Base-by-base conservation (phyloP, 2,329 filamentous ascomycete species). In the Fonsecaea pugnacius region DNA sequence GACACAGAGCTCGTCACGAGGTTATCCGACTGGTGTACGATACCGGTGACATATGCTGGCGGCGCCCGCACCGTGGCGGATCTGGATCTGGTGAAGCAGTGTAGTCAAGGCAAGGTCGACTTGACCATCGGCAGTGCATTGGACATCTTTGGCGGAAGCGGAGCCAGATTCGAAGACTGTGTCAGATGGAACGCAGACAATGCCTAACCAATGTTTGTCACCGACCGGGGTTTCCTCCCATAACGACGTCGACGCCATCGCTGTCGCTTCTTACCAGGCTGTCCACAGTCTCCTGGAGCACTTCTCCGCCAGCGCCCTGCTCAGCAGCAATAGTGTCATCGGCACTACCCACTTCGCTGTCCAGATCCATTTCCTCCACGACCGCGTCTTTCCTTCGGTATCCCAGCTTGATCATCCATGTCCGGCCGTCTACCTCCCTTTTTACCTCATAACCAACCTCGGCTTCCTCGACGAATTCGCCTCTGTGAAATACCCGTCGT, bases 61-160 rank as follows among this genome's bases (percentile, higher is more conserved):
- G 95, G 95, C n/a, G 95, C 92, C 46, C 86, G 91, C 60, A 88
- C 87, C 72, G 79, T 98, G 40, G 84, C 88, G 53, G 95, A 99
- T 73, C 79, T 99, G 32, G 91, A 95, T 64, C 83, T 87, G 38
- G 95, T 99, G 9, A 90, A 92, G 79, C 78, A 78, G 48, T 80
- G 96, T 69, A 97, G 94, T 76, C 77, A 79, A 38, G 92, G 92
- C 32, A 91, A 88, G 75, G 89, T 98, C 24, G 93, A 99, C 75
- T 81, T 99, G 71, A 99, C 95, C 0, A 98, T 98, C 74, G 95
- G 95, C 12, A 98, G 95, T 75, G 95, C 95, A 1, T 79, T 99
- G 72, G 95, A 99, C 78, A 92, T 96, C 70, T 99, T 99, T 76
- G 95, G 95, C 8, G 95, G 95, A 1, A 87, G 82, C 18, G 91